Evolutionary conservation across 1,139 yeast genomes (phyloP).

Genomic region (Debaryomyces udenii): DNA sequence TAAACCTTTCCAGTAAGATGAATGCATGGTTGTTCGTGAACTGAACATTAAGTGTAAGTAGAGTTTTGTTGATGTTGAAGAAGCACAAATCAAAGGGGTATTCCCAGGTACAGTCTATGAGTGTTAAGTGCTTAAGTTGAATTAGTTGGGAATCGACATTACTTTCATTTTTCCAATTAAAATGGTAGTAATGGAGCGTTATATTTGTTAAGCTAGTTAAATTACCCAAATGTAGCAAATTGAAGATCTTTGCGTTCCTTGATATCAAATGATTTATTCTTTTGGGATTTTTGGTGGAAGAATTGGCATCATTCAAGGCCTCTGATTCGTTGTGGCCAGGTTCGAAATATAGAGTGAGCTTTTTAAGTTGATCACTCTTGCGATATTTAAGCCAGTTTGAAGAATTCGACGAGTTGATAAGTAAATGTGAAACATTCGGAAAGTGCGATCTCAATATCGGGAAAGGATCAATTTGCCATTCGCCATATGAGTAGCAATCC

Average conservation of each 20-base stretch:
- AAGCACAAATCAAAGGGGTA: conserved; percentile 42
- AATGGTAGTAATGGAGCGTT: conserved; percentile 33
- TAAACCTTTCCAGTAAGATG: conserved; percentile 41
- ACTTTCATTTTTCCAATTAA: conserved; percentile 34
- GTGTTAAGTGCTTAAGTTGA: conserved; percentile 16
- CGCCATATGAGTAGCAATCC: conserved; percentile 43
- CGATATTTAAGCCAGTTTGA: conserved; percentile 49
- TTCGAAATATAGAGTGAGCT: conserved; percentile 33
- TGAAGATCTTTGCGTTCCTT: conserved; percentile 30
- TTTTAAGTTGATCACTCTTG: conserved; percentile 19
- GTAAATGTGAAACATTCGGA: conserved; percentile 26
- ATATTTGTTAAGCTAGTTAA: conserved; percentile 26
- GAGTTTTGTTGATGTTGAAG: conserved; percentile 31
- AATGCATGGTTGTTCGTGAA: conserved; percentile 36
- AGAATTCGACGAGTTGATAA: conserved; percentile 38
- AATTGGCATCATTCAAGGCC: conserved; percentile 1
- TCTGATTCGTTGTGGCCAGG: conserved; percentile 25
- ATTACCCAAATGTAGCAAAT: conserved; percentile 33
- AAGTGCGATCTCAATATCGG: conserved; percentile 22
- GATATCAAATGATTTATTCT: conserved; percentile 17
- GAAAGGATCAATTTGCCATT: conserved; percentile 44
- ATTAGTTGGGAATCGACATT: conserved; percentile 9
- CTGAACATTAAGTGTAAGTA: conserved; percentile 27
- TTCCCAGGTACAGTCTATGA: conserved; percentile 48
- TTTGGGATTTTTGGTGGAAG: conserved; percentile 22